Evolutionary conservation across 148 eudicot genomes (phyloP), one percentile per base, ranked within the genome.

Genomic region (Nepenthes mirabilis): DNA sequence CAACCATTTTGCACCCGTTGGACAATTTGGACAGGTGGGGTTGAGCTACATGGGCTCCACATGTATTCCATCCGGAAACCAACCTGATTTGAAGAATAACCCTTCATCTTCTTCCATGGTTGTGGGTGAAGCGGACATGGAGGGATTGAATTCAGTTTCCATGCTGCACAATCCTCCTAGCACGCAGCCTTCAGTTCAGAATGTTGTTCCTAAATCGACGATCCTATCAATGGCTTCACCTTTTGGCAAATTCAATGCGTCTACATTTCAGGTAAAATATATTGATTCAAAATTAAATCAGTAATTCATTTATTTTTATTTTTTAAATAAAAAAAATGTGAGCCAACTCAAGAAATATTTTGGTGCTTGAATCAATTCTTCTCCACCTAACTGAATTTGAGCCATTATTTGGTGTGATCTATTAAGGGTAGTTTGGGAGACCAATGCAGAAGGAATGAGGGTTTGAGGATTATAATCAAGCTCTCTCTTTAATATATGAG

Each of bases 181-280:
- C 65, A 66, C 80, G 65, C 68, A 86, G 55, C 56, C 86, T 51
- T 74, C 79, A 40, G 71, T 76, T 62, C 95, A 76, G 55, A 91
- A 86, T 75, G 77, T 89, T 45, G 79, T 86, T 57, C 86, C 97
- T 33, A 87, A 91, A 2, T 83, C 97, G 43, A 85, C 86, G 6
- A 72, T 94, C 43, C 66, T 89, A 64, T 79, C 89, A 33, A 80
- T 86, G 84, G 65, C 85, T n/a, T 76, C 95, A 32, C 96, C 99
- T 37, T 56, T 88, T 79, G 74, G 87, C 73, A 79, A 89, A 87
- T 94, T 80, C 43, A 95, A 94, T 71, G 79, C 73, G 32, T 77
- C 97, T n/a, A 87, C 95, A 34, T 94, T 94, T 64, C 90, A 86
- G 99, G 99, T 93, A 80, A 23, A 23, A 45, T 33, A 33, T 11